Evolutionary conservation across 2,329 filamentous ascomycete species (phyloP).

Genomic region (Drechslerella coelobrocha): DNA sequence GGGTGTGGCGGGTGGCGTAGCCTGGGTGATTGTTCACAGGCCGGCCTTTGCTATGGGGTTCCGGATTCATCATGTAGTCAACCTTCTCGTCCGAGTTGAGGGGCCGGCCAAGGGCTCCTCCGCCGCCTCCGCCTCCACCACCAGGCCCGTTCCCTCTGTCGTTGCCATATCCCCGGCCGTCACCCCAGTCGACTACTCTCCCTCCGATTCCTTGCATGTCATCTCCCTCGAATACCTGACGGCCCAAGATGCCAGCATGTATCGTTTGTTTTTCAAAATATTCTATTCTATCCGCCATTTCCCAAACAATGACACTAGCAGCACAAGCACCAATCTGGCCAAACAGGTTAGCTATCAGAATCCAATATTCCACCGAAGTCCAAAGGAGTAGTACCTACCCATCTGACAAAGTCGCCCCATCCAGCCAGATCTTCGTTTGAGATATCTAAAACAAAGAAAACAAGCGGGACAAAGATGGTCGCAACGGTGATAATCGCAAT

Average conservation of each 20-base stretch:
- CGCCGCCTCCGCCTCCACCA: slow-evolving; percentile 30
- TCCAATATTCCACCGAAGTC: not conserved
- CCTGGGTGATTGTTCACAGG: slow-evolving; percentile 2
- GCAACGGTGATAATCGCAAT: slow-evolving; percentile 79
- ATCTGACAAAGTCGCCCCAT: slow-evolving; percentile 94
- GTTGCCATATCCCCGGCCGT: slow-evolving; percentile 13
- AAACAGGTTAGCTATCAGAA: slow-evolving; percentile 5
- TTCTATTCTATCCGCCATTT: slow-evolving; percentile 96
- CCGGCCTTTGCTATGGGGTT: slow-evolving; percentile 19
- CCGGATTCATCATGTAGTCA: slow-evolving; percentile 16
- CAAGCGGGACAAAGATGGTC: slow-evolving; percentile 84
- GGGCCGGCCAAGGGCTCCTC: slow-evolving; percentile 35
- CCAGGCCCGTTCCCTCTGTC: slow-evolving; percentile 29
- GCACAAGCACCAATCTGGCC: slow-evolving; percentile 77
- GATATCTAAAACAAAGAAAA: slow-evolving; percentile 93
- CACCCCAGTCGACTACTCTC: slow-evolving; percentile 28
- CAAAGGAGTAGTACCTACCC: slow-evolving; percentile 63
- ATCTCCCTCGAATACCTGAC: slow-evolving; percentile 91
- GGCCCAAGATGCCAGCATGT: slow-evolving; percentile 87
- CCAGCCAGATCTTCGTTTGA: slow-evolving; percentile 82
- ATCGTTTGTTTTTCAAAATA: slow-evolving; percentile 90
- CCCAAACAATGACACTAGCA: slow-evolving; percentile 96
- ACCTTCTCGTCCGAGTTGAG: slow-evolving; percentile 30
- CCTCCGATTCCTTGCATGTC: slow-evolving; percentile 72
- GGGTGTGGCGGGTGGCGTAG: slow-evolving; percentile 15